Base-by-base conservation (phyloP, 768 basidiomycete species). In the Podaxis sp. region DNA sequence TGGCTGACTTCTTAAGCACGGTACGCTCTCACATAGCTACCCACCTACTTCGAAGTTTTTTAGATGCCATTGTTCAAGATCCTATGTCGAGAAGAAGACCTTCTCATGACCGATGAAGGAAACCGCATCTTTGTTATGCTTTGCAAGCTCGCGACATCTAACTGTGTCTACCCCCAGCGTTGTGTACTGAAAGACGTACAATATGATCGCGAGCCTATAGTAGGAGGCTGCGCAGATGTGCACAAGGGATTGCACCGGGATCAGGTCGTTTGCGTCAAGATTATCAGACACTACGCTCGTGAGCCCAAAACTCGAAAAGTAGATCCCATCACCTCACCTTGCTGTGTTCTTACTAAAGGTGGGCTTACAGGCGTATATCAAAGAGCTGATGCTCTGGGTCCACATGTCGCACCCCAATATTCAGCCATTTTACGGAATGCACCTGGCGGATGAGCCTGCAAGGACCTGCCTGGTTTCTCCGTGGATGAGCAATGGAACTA, bases 351-450 rank as follows among this genome's bases (percentile, higher is more conserved):
- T 17, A 17, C 13, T 13, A 43, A 5, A n/a, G n/a, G 15, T 17
- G 15, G 2, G 4, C n/a, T n/a, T 43, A 13, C 41, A 43, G 41
- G 41, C 13, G 5, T 43, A n/a, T 43, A 43, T 43, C 41, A 43
- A 43, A 12, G 49, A 50, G 22, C 22, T 50, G 49, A 27, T 27
- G 6, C 49, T 50, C 49, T 50, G 49, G 49, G 11, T n/a, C 22
- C 49, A 50, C 22, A 7, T 50, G 22, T 50, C 22, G 49, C 49
- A 50, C 13, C 49, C 49, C 19, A 50, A 50, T 22, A 27, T 50
- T 19, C 22, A 27, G 9, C 49, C 49, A 22, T 50, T 95, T 96
- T 33, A 85, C 79, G 8, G 90, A n/a, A 13, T 43, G 6, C 12
- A 27, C 27, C 27, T 27, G 27, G 27, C 6, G 2, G 4, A 4